Evolutionary conservation across 2,329 filamentous ascomycete species (phyloP), one percentile per base, ranked within the genome.

Genomic region (Penicillium occitanis): DNA sequence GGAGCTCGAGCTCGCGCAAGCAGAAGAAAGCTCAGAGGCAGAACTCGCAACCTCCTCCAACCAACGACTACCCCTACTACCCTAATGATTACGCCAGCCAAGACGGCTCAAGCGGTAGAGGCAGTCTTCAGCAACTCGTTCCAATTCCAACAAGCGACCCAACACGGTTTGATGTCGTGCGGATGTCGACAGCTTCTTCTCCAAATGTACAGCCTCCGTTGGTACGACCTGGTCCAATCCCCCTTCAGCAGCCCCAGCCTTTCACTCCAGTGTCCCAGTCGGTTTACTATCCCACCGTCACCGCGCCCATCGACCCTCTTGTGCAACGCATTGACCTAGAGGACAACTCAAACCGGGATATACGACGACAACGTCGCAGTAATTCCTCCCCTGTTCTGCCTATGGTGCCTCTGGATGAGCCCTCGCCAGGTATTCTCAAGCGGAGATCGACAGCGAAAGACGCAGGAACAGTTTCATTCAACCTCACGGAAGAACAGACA

Each of bases 201-300:
- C 70, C 72, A 19, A 68, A 65, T 33, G 62, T 57, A 5, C 70
- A 77, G 62, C 73, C 76, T 30, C 70, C 74, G 22, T 64, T 76
- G 8, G 71, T 79, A 48, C 83, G 86, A 50, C 86, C 88, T 5
- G 86, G 81, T 5, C 83, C 87, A 0, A 84, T 92, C 37, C 88
- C 89, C 11, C 83, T 97, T n/a, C 90, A 95, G 75, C 92, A 96
- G 71, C 93, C 93, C 2, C 90, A 93, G 71, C 93, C 93, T 1
- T 85, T 91, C 66, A 83, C 86, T 2, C 91, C 91, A 0, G 87
- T 96, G 2, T 88, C 89, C 44, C 85, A 86, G 68, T 86, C 86
- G 19, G 84, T 93, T 0, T 91, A 92, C 71, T 84, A 79, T 22
- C 78, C 78, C 4, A 80, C 83, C 67, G 74, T 76, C 10, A 75